Conservation (phyloP, 768 basidiomycete species). For the Suillus cothurnatus region DNA sequence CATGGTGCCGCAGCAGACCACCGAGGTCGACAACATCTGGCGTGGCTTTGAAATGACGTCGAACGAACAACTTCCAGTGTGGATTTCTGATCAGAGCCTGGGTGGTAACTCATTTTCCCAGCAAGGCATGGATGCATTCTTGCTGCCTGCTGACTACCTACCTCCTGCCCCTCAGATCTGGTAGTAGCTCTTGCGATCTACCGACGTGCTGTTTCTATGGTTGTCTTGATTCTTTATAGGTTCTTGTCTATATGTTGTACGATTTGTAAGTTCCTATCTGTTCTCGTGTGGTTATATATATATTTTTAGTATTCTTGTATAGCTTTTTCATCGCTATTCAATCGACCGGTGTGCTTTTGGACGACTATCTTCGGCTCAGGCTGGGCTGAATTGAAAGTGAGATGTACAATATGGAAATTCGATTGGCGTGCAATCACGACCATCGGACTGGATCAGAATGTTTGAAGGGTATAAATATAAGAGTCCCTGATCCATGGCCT, state of each 20-base stretch:
- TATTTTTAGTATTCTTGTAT: slow-evolving; percentile 7
- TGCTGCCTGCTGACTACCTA: slow-evolving; percentile 75
- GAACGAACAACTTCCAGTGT: slow-evolving; percentile 78
- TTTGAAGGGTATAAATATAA: not conserved
- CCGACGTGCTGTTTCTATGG: slow-evolving; percentile 9
- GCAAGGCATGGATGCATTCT: slow-evolving; percentile 84
- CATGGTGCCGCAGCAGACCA: slow-evolving; percentile 23
- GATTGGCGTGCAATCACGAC: not conserved
- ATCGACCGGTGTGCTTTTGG: slow-evolving; percentile 2
- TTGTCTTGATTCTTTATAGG: slow-evolving; percentile 17
- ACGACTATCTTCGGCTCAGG: not conserved
- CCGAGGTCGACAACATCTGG: slow-evolving; percentile 68
- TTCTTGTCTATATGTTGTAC: slow-evolving; percentile 23
- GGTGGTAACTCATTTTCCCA: slow-evolving; percentile 77
- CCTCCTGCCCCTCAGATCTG: slow-evolving; percentile 75
- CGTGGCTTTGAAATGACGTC: slow-evolving; percentile 72
- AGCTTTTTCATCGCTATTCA: slow-evolving; percentile 6
- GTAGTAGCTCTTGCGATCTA: slow-evolving; percentile 39
- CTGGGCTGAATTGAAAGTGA: slow-evolving; percentile 3
- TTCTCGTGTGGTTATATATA: slow-evolving; percentile 11
- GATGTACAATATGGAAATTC: not conserved
- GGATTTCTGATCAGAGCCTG: slow-evolving; percentile 83
- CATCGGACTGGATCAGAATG: slow-evolving; percentile 1
- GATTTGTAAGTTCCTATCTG: slow-evolving; percentile 19
- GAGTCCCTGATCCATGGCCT: not conserved